Base-by-base conservation (phyloP, 331 rosid genomes). In the Ulmus americana region DNA sequence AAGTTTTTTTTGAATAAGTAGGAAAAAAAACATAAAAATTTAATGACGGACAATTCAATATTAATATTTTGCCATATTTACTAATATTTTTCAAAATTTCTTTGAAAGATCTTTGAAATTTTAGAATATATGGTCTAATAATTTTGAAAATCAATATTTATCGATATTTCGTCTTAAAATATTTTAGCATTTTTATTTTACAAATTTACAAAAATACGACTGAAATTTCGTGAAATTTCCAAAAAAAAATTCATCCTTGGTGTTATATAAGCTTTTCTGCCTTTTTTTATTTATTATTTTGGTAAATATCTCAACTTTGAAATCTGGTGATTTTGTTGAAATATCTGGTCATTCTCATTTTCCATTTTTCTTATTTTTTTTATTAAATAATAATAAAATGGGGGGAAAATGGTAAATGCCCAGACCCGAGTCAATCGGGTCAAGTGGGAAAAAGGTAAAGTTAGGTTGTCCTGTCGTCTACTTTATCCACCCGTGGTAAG, bases 391-490 rank as follows among this genome's bases (percentile, higher is more conserved):
- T 10, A 62, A 28, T 1, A 11, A 39, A 63, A 46, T 4, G 14
- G 11, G 12, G 35, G 2, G 2, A 60, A 60, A 14, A 59, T 2
- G 9, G 18, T 3, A 0, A 6, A 6, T 1, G 14, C 47, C 63
- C 47, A 5, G 65, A 59, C 65, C 52, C 65, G 35, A 35, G 68
- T 63, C 68, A 63, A 48, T 49, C 44, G 56, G 57, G 68, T 63
- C 54, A 47, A 47, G 20, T 35, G 6, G 39, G 2, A 14, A 18
- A 60, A 61, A 61, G 65, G 65, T 18, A 20, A 61, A 61, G 39
- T 18, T 44, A 22, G 61, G 6, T 14, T 35, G 35, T 28, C 35
- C 67, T 69, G 75, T 70, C 75, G 75, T 70, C 69, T 63, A 70
- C 69, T 55, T 35, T 8, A 53, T 71, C 61, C 67, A 59, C 66